Base-by-base conservation (phyloP, 257 asterid species). In the Solanum sitiens region DNA sequence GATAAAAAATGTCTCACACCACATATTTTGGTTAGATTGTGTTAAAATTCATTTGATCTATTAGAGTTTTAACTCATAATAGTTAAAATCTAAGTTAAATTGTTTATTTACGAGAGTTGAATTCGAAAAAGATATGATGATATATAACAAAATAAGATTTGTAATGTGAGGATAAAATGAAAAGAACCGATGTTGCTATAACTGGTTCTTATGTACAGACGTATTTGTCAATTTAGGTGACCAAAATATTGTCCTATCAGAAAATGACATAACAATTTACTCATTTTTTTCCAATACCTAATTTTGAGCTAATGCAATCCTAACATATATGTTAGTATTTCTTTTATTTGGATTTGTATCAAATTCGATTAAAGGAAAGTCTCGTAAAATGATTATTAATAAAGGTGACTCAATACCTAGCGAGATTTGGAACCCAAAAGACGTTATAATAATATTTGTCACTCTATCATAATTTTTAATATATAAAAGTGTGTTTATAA, bases 381-480 rank as follows among this genome's bases (percentile, higher is more conserved):
- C 7, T 20, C 11, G 11, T 53, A 59, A 63, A 63, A 63, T 7
- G 6, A 7, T 7, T 0, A 14, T 6, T 7, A 14, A 68, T 4
- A 30, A 30, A 68, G 23, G 6, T 7, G 37, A 25, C 3, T 68
- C 4, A n/a, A 15, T 68, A 27, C 15, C 3, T 6, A 30, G 5
- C 20, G 25, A 3, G 5, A 67, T 10, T 11, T 30, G 2, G 7
- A 68, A 27, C 1, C 0, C 6, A 32, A 68, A 14, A 30, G 1
- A 27, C 30, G 3, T 30, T 68, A 44, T 44, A 44, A 44, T 44
- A 10, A 2, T 61, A 61, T 10, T 23, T 10, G 2, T 23, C 1
- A 2, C 7, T 61, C 0, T 3, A 4, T 4, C 7, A n/a, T 4
- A 23, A 61, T 61, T 0, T 0, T 20, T 59, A 3, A 21, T 56